Evolutionary conservation across 495 filamentous ascomycete genomes (phyloP).

Genomic region (Annulohypoxylon stygium): DNA sequence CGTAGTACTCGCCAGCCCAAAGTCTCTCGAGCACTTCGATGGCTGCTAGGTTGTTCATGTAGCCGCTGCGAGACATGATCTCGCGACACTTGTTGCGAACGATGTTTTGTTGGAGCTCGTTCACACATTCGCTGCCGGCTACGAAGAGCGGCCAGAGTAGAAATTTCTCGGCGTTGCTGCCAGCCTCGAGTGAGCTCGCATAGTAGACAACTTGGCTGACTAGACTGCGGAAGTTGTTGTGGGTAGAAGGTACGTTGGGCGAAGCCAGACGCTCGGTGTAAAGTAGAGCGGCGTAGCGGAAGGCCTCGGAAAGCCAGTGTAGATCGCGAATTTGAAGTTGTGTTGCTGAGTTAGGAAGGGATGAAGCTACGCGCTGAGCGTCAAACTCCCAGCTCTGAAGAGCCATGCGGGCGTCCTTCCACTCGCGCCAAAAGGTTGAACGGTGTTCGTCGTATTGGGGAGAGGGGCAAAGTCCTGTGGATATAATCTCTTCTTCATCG

Average conservation of each 20-base stretch:
- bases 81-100: slow-evolving; percentile 85
- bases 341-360: slow-evolving; percentile 59
- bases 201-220: slow-evolving; percentile 85
- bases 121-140: slow-evolving; percentile 89
- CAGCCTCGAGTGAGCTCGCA: slow-evolving; percentile 78
- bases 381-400: slow-evolving; percentile 88
- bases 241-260: slow-evolving; percentile 77
- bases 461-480: slow-evolving; percentile 51
- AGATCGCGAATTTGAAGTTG: slow-evolving; percentile 64
- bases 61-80: slow-evolving; percentile 88
- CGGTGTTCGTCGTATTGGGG: slow-evolving; percentile 65
- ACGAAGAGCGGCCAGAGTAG: slow-evolving; percentile 96
- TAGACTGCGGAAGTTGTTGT: slow-evolving; percentile 85
- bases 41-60: slow-evolving; percentile 90
- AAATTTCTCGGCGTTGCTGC: slow-evolving; percentile 80
- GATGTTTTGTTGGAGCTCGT: slow-evolving; percentile 79
- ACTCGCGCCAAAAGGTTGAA: slow-evolving; percentile 84
- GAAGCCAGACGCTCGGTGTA: slow-evolving; percentile 91
- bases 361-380: slow-evolving; percentile 58
- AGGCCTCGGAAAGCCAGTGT: slow-evolving; percentile 82
- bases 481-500: slow-evolving; percentile 60
- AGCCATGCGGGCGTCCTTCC: slow-evolving; percentile 79
- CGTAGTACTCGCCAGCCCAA: slow-evolving; percentile 72
- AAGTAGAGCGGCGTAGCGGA: slow-evolving; percentile 88
- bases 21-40: slow-evolving; percentile 87